Base-by-base conservation (phyloP, 768 basidiomycete genomes). In the Pulveroboletus sp. region DNA sequence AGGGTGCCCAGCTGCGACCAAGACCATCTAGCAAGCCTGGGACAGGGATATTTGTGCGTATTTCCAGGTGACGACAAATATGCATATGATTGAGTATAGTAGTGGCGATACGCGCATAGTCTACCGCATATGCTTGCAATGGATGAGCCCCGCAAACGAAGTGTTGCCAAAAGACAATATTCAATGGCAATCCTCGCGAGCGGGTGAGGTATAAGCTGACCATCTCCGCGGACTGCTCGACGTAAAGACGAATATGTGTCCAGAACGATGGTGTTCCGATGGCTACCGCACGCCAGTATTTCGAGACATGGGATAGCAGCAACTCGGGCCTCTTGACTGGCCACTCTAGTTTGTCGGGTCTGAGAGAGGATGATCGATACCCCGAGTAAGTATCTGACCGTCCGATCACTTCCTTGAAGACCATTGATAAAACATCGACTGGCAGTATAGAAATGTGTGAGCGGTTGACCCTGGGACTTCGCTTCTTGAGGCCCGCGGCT, bases 301-400 rank as follows among this genome's bases (percentile, higher is more conserved):
- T 65, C 47, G 73, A 77, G 31, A 79, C 69, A 36, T 68, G 69
- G 39, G 75, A 72, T 32, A 75, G 46, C 27, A 74, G 52, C 12
- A 77, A 51, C 47, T 67, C 65, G 1, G 65, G 60, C 47, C 62
- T 55, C 8, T 37, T 8, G 12, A 27, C n/a, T n/a, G 54, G 40
- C 50, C 55, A 56, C 41, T 51, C 50, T 3, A 35, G 39, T 40
- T 45, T 49, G 36, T 52, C 21, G 33, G 30, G 35, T 32, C 49
- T 47, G 35, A 36, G 27, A 15, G 39, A 35, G 9, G 47, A 48
- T 10, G 50, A n/a, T 8, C 27, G 49, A 30, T 49, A 47, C 11
- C 39, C 49, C 12, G 24, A 27, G 43, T 8, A 51, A 18, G 31
- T 21, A 45, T 32, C 30, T n/a, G 58, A 37, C 15, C 41, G 51